A percentile compares a stretch with the other conserved stretches of the same genome.
Evolutionary conservation across 495 filamentous ascomycete species (phyloP).

Genomic region (Hypomontagnella submonticulosa): DNA sequence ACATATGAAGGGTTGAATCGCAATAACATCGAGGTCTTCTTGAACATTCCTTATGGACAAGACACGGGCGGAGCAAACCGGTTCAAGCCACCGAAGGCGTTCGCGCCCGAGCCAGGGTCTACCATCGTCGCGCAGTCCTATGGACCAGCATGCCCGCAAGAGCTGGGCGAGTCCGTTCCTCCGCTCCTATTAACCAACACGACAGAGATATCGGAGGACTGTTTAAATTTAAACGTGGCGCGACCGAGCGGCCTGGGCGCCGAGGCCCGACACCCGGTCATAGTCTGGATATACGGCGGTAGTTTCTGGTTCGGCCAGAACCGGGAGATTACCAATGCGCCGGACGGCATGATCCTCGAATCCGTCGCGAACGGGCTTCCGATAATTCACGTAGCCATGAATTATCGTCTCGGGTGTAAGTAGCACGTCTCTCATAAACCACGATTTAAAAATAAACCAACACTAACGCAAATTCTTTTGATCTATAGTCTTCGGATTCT

Average conservation of each 20-base stretch:
- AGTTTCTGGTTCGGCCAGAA: slow-evolving; percentile 50
- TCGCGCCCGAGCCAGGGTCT: slow-evolving; percentile 43
- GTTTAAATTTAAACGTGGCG: slow-evolving; percentile 58
- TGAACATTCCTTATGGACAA: slow-evolving; percentile 59
- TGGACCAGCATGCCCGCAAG: slow-evolving; percentile 59
- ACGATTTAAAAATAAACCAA: background rate
- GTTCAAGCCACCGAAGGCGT: slow-evolving; percentile 57
- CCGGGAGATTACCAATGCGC: slow-evolving; percentile 50
- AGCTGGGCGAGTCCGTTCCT: slow-evolving; percentile 33
- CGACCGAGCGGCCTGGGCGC: slow-evolving; percentile 46
- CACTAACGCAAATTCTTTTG: background rate
- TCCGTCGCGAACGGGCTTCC: slow-evolving; percentile 55
- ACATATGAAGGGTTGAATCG: slow-evolving; percentile 46
- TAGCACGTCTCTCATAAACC: background rate
- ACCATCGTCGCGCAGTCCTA: slow-evolving; percentile 53
- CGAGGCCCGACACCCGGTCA: slow-evolving; percentile 54
- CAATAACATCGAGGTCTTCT: slow-evolving; percentile 57
- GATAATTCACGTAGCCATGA: slow-evolving; percentile 58
- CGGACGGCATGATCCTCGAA: slow-evolving; percentile 58
- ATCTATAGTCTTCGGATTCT: slow-evolving; percentile 44
- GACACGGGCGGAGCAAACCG: slow-evolving; percentile 55
- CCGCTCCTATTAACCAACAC: slow-evolving; percentile 48
- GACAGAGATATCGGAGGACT: slow-evolving; percentile 56
- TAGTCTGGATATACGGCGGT: slow-evolving; percentile 61
- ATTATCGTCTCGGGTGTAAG: slow-evolving; percentile 56